These are phyloP conservation scores for Falciphora oryzae DNA, from an alignment of 2,329 filamentous ascomycete genomes.

Conservation along the genomic window DNA sequence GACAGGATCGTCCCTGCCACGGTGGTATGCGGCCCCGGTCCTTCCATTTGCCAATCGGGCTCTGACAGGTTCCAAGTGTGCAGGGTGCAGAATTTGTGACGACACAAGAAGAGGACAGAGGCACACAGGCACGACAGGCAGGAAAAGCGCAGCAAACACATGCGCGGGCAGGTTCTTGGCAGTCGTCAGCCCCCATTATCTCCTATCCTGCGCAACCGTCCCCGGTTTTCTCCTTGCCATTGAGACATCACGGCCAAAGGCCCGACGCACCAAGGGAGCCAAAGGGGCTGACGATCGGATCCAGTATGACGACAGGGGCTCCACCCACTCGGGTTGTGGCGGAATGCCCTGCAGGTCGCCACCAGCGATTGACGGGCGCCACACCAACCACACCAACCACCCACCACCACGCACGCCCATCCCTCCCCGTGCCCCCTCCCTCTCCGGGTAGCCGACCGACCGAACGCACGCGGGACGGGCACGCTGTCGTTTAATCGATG, in stretches of 20 bases:
- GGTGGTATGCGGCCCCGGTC: neutral
- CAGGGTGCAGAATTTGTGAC: neutral
- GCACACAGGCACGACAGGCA: neutral
- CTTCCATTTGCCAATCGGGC: neutral
- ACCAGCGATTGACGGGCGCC: neutral
- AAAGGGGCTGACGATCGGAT: neutral
- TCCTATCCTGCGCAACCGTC: neutral
- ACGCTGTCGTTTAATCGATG: neutral
- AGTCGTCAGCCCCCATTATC: neutral
- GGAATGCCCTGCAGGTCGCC: neutral
- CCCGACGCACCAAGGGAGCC: neutral
- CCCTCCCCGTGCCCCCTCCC: no score
- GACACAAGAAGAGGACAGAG: neutral
- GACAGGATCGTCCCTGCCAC: neutral
- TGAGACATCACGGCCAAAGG: neutral
- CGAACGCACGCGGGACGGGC: neutral
- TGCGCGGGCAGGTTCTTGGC: neutral
- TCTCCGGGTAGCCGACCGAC: neutral
- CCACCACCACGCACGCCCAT: neutral
- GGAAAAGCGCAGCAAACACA: neutral
- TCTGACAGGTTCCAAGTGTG: neutral
- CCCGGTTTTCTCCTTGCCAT: neutral
- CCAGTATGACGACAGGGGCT: neutral
- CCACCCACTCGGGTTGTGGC: neutral
- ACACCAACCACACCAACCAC: neutral